These are phyloP conservation scores for Bipolaris victoriae DNA, from an alignment of 2,329 filamentous ascomycete genomes.

Conservation along the genomic window DNA sequence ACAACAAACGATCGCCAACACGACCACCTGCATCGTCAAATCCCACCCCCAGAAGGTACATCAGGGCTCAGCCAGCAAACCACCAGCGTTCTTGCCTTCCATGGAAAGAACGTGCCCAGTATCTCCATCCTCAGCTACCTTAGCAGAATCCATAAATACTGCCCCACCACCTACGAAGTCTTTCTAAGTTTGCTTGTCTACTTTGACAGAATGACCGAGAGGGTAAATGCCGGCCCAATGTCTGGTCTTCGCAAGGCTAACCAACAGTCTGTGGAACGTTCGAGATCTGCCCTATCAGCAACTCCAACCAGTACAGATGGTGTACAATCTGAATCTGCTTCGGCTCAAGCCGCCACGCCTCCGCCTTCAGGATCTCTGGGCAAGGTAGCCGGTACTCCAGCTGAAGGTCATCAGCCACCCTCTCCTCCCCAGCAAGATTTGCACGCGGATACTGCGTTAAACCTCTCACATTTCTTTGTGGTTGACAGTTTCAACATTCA, in stretches of 20 bases:
- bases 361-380: constrained; percentile 58
- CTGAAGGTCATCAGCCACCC: constrained; percentile 40
- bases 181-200: constrained; percentile 95
- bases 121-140: constrained; percentile 97
- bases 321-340: constrained; percentile 32
- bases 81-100: constrained; percentile 86
- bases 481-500: constrained; percentile 99
- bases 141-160: constrained; percentile 97
- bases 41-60: constrained; percentile 65
- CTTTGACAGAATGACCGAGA: constrained; percentile 98
- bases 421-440: constrained; percentile 49
- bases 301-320: constrained; percentile 36
- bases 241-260: constrained; percentile 64
- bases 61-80: constrained; percentile 67
- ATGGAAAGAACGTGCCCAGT: constrained; percentile 96
- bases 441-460: constrained; percentile 55
- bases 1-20: constrained; percentile 95
- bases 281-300: constrained; percentile 38
- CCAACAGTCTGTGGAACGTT: constrained; percentile 55
- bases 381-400: constrained; percentile 42
- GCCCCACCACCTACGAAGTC: constrained; percentile 96
- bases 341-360: constrained; percentile 55
- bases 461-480: constrained; percentile 78
- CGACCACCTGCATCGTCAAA: constrained; percentile 81
- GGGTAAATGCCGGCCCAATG: constrained; percentile 82